Evolutionary conservation across 2,329 filamentous ascomycete species (phyloP).

Genomic region (Colletotrichum navitas): DNA sequence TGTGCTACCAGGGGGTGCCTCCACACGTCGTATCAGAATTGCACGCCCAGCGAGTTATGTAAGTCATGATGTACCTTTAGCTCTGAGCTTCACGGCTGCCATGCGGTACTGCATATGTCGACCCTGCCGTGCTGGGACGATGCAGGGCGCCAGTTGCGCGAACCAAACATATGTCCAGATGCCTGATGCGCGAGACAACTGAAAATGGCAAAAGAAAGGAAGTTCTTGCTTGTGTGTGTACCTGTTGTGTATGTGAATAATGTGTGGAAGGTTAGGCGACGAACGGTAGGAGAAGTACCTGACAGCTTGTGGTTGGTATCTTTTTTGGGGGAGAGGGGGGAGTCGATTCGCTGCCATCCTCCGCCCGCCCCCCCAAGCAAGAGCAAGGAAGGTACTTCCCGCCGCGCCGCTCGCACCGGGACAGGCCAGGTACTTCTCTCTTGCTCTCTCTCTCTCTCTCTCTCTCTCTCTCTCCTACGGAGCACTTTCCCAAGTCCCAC

Average conservation of each 20-base stretch:
- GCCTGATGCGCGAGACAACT: background rate
- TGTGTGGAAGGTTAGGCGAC: background rate
- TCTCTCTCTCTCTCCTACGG: slow-evolving; percentile 11
- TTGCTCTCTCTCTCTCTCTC: background rate
- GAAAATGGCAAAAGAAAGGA: background rate
- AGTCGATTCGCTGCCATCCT: background rate
- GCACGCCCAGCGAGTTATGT: slow-evolving; percentile 14
- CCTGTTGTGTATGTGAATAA: background rate
- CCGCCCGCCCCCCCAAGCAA: background rate
- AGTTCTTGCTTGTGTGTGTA: slow-evolving; percentile 1
- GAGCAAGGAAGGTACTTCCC: slow-evolving; percentile 15
- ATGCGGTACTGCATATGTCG: slow-evolving; percentile 3
- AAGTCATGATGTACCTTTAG: slow-evolving; percentile 10
- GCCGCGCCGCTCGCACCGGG: background rate
- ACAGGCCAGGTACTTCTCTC: slow-evolving; percentile 8
- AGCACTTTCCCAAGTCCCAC: slow-evolving; percentile 43
- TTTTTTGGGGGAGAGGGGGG: background rate
- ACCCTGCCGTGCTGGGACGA: slow-evolving; percentile 8
- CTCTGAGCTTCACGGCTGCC: slow-evolving; percentile 9
- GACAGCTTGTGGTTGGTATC: slow-evolving; percentile 3
- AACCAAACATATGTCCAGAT: slow-evolving; percentile 5
- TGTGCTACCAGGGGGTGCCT: slow-evolving; percentile 20
- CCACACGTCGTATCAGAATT: slow-evolving; percentile 26
- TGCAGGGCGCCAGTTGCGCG: slow-evolving; percentile 9
- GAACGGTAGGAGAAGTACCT: slow-evolving; percentile 4